A percentile compares a stretch with the other conserved stretches of the same genome.
These are phyloP conservation scores for Asparagopsis taxiformis DNA, from an alignment of 31 red algal species.

Conservation along the genomic window DNA sequence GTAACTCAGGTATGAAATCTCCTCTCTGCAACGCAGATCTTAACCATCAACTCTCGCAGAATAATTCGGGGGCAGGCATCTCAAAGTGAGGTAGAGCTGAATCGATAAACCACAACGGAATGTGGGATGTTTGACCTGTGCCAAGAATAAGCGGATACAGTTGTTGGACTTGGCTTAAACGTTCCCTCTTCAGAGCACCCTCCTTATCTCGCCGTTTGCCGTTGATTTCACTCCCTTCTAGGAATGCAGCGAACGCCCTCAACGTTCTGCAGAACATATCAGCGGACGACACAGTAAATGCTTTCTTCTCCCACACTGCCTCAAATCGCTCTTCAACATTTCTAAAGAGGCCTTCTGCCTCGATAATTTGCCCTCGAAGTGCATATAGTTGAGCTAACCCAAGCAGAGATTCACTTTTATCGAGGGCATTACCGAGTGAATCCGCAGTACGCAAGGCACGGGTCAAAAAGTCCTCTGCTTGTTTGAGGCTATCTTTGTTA, in stretches of 20 bases:
- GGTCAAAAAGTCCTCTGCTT: slow-evolving; percentile 1
- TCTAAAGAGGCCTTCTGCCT: slow-evolving; percentile 22
- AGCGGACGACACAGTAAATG: slow-evolving; percentile 5
- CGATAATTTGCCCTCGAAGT: neutral
- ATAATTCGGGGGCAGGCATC: too few species aligned
- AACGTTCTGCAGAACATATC: slow-evolving; percentile 8
- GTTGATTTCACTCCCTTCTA: neutral
- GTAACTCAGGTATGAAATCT: too few species aligned
- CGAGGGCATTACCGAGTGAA: slow-evolving; percentile 4
- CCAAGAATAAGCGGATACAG: neutral
- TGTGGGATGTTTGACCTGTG: neutral
- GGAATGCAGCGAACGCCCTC: slow-evolving; percentile 3
- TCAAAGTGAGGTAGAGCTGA: neutral
- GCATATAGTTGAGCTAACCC: slow-evolving; percentile 3
- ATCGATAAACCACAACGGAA: slow-evolving; percentile 24
- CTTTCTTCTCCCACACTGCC: slow-evolving; percentile 10
- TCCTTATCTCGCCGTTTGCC: slow-evolving; percentile 6
- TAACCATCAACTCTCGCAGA: too few species aligned
- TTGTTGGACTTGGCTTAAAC: neutral
- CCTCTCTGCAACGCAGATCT: too few species aligned
- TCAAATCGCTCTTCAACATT: slow-evolving; percentile 27
- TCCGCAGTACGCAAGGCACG: neutral
- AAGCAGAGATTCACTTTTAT: slow-evolving; percentile 18
- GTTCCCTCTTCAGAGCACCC: neutral
- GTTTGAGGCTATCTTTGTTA: neutral